These are phyloP conservation scores for Trichoderma erinaceum DNA, from an alignment of 495 filamentous ascomycete genomes.

Conservation along the genomic window DNA sequence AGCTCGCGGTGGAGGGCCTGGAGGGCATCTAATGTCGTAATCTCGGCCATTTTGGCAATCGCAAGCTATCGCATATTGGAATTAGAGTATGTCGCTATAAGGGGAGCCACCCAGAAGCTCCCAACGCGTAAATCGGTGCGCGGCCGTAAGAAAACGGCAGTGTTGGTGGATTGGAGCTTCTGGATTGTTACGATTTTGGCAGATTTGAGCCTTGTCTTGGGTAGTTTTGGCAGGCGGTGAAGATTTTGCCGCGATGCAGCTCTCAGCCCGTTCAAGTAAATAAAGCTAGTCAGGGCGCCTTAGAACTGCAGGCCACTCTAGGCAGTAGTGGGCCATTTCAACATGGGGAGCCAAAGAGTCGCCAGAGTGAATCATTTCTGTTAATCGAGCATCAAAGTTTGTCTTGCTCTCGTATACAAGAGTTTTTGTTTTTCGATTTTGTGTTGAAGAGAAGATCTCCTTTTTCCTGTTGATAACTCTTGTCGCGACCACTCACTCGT, in stretches of 20 bases:
- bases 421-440: neutral
- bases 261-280: neutral
- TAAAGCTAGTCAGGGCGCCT: neutral
- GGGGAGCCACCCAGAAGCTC: neutral
- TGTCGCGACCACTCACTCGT: neutral
- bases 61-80: conserved; percentile 24
- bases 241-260: conserved; percentile 18
- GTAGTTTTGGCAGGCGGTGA: conserved; percentile 15
- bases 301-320: neutral
- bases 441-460: neutral
- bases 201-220: conserved; percentile 10
- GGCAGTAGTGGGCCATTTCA: no score
- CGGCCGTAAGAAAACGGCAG: conserved; percentile 5
- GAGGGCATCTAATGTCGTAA: conserved; percentile 59
- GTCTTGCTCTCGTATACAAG: neutral
- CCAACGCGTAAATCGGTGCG: conserved; percentile 7
- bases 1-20: conserved; percentile 76
- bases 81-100: neutral
- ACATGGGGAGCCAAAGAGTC: neutral
- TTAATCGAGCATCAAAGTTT: neutral
- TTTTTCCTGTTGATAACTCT: neutral
- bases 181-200: conserved; percentile 4
- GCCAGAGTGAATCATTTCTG: neutral
- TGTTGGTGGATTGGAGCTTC: conserved; percentile 9
- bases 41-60: conserved; percentile 54